Percentiles rank a stretch among this genome's conserved stretches.
Evolutionary conservation across 176 grass and related monocot genomes (phyloP).

Genomic region (Phoenix roebelenii): DNA sequence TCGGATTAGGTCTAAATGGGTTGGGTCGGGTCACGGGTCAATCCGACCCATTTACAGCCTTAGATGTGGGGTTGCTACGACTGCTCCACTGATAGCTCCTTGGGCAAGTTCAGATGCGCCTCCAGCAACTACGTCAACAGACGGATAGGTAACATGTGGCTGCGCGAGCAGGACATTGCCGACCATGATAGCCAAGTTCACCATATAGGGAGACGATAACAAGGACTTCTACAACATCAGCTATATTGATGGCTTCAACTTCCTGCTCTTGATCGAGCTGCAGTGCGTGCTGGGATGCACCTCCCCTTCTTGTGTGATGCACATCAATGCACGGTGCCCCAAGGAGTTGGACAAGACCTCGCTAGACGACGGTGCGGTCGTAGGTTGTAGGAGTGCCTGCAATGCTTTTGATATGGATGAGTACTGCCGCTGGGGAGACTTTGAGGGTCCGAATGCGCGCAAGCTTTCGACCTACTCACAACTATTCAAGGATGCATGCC

Average conservation of each 20-base stretch:
- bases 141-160: slow-evolving; percentile 29
- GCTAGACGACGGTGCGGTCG: background rate
- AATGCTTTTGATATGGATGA: slow-evolving; percentile 35
- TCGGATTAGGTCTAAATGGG: too few relatives aligned
- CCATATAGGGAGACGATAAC: slow-evolving; percentile 18
- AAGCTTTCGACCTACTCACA: too few relatives aligned
- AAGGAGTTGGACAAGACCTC: slow-evolving; percentile 16
- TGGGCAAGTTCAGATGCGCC: slow-evolving; percentile 32
- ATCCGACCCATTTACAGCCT: too few relatives aligned
- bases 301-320: slow-evolving; percentile 13
- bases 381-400: slow-evolving; percentile 55
- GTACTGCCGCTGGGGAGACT: slow-evolving; percentile 25
- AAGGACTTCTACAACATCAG: slow-evolving; percentile 53
- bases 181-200: slow-evolving; percentile 40
- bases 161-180: slow-evolving; percentile 28
- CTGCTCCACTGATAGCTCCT: slow-evolving; percentile 19
- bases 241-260: slow-evolving; percentile 58
- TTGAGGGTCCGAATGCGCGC: too few relatives aligned
- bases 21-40: too few relatives aligned
- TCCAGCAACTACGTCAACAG: slow-evolving; percentile 42
- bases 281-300: background rate
- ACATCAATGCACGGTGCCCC: slow-evolving; percentile 47
- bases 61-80: slow-evolving; percentile 31
- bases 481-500: too few relatives aligned
- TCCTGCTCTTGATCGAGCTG: slow-evolving; percentile 28